Percentiles rank a stretch among this genome's conserved stretches.
phyloP scores from a whole-genome alignment of 495 filamentous ascomycete genomes.

The Lasiosphaeria hispida region DNA sequence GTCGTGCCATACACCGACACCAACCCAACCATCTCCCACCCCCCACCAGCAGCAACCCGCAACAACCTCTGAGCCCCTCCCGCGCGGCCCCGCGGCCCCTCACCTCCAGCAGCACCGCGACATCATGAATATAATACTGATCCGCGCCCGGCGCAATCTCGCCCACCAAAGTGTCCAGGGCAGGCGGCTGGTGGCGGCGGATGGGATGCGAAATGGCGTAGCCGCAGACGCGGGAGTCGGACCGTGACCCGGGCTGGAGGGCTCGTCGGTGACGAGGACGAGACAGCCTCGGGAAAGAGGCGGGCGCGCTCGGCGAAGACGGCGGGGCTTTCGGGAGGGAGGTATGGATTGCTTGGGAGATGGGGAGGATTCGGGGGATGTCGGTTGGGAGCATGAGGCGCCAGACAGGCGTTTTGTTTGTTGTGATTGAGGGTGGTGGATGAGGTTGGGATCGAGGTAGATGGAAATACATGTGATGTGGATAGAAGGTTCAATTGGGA shows the following conservation, averaged over 20 bases:
- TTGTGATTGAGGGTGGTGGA: background rate
- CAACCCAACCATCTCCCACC: slow-evolving; percentile 27
- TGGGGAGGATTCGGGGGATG: slow-evolving; percentile 21
- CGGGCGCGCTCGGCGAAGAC: slow-evolving; percentile 32
- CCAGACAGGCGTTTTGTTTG: slow-evolving; percentile 18
- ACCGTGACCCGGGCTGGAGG: too few species aligned
- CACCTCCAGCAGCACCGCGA: slow-evolving; percentile 29
- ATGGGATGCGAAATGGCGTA: slow-evolving; percentile 41
- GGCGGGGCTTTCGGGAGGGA: slow-evolving; percentile 25
- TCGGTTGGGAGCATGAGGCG: slow-evolving; percentile 18
- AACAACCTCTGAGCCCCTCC: slow-evolving; percentile 16
- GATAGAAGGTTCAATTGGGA: too few species aligned
- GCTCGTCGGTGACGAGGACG: slow-evolving; percentile 21
- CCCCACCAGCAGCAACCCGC: slow-evolving; percentile 11
- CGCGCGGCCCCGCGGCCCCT: slow-evolving; percentile 27
- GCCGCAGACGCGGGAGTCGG: slow-evolving; percentile 21
- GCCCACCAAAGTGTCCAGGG: slow-evolving; percentile 31
- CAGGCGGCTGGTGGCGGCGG: slow-evolving; percentile 28
- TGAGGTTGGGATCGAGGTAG: too few species aligned
- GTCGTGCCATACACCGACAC: slow-evolving; percentile 38
- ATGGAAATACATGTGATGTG: too few species aligned
- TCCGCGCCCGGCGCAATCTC: slow-evolving; percentile 27
- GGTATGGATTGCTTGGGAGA: slow-evolving; percentile 28
- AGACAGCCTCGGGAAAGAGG: slow-evolving; percentile 34
- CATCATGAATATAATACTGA: slow-evolving; percentile 42